These are phyloP conservation scores for Lachancea kluyveri DNA, from an alignment of 805 yeast species.

Conservation along the genomic window DNA sequence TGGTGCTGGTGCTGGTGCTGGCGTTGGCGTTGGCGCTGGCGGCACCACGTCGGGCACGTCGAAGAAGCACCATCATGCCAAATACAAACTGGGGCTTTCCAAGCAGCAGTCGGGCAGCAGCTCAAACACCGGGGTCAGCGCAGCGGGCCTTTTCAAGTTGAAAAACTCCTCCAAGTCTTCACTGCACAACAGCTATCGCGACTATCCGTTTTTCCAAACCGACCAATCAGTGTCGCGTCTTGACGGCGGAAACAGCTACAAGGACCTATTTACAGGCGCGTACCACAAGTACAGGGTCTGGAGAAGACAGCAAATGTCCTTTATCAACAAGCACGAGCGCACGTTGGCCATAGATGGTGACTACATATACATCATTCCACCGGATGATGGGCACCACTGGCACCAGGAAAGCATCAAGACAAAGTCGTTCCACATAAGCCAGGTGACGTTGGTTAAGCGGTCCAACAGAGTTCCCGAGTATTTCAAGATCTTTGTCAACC, in stretches of 20 bases:
- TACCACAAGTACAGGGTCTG: conserved; percentile 83
- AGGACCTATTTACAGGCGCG: conserved; percentile 41
- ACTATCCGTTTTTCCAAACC: conserved; percentile 13
- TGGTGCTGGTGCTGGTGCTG: too few species aligned
- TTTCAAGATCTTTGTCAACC: conserved; percentile 74
- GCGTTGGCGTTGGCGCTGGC: too few species aligned
- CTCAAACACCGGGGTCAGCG: conserved; percentile 1
- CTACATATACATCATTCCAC: conserved; percentile 73
- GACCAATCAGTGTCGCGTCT: conserved; percentile 15
- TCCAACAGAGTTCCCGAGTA: conserved; percentile 69
- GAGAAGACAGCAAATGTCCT: conserved; percentile 82
- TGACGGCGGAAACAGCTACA: conserved; percentile 18
- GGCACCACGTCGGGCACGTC: too few species aligned
- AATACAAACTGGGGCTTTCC: conserved; percentile 16
- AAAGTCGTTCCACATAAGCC: conserved; percentile 78
- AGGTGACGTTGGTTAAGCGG: conserved; percentile 68
- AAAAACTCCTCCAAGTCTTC: conserved; percentile 32
- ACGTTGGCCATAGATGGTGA: conserved; percentile 91
- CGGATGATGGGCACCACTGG: conserved; percentile 72
- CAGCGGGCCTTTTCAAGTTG: conserved; percentile 28
- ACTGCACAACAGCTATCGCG: conserved; percentile 14
- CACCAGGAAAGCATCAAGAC: conserved; percentile 69
- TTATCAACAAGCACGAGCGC: conserved; percentile 68
- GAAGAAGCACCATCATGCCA: conserved; percentile 16
- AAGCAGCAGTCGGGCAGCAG: conserved; percentile 11